Evolutionary conservation across 768 basidiomycete species (phyloP), one percentile per base, ranked within the genome.

Genomic region (Leccinum obscurum): DNA sequence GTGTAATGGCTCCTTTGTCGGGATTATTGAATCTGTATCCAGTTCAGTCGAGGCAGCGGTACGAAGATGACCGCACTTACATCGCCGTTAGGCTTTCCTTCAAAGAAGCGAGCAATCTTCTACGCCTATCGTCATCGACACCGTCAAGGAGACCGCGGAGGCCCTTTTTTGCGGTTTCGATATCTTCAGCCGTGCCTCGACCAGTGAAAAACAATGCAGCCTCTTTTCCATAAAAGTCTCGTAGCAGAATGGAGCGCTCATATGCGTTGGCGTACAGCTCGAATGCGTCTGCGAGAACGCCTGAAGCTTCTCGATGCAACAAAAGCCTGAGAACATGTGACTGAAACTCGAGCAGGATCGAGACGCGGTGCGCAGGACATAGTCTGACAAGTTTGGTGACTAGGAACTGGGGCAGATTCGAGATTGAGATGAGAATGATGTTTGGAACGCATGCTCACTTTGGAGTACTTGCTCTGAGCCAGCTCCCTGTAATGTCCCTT

Each of bases 201-300:
- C 78, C 83, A 6, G 81, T 64, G 6, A 75, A 79, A 73, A 96
- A 93, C 32, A 98, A 75, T 3, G 81, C 78, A 1, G 87, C 88
- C 72, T 98, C 95, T 71, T 90, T 92, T 14, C 95, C 95, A 64
- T 94, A 98, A 63, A 97, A 93, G 61, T 94, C 92, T 17, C 89
- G 85, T 6, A 96, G 77, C 6, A 98, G 79, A 22, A 93, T 77
- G 0, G 88, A 83, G 20, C 92, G 85, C 67, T 96, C 93, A 64
- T 90, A 91, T 1, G 92, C 86, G 54, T 93, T 93, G 7, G 89
- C 83, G 68, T 93, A 90, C 0, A 95, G 81, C 70, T 95, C 94
- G 68, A 90, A 98, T 1, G 93, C 83, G 67, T 96, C 94, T 1
- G 93, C 90, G 11, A 98, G 80, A 8, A 93, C 88, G 3, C 84